A percentile compares a stretch with the other conserved stretches of the same genome.
Conservation (phyloP, 1,284 basidiomycete genomes). For the Sutorius eximius region DNA sequence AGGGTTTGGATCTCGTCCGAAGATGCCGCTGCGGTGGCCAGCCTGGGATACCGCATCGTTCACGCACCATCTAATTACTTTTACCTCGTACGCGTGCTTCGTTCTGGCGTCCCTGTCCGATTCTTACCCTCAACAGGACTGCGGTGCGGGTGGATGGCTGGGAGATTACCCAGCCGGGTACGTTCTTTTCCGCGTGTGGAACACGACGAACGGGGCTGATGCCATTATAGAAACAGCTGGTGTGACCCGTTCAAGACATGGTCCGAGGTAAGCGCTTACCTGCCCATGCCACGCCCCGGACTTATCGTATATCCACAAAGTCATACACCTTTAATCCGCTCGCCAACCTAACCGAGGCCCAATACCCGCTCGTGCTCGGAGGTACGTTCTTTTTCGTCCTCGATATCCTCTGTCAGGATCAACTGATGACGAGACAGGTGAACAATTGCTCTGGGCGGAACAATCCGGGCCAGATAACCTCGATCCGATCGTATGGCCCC, state of each 20-base stretch:
- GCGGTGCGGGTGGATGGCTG: slow-evolving; percentile 79
- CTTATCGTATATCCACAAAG: slow-evolving; percentile 21
- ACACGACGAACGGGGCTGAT: slow-evolving; percentile 6
- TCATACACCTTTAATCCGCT: slow-evolving; percentile 58
- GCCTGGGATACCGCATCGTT: slow-evolving; percentile 61
- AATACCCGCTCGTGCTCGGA: slow-evolving; percentile 47
- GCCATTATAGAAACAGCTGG: slow-evolving; percentile 44
- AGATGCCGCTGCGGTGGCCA: slow-evolving; percentile 57
- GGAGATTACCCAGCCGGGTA: slow-evolving; percentile 52
- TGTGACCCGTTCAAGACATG: slow-evolving; percentile 59
- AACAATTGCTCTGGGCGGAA: slow-evolving; percentile 58
- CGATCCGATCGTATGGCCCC: slow-evolving; percentile 58
- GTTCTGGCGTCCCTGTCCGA: slow-evolving; percentile 20
- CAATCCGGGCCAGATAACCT: slow-evolving; percentile 54
- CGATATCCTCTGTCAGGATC: too few relatives aligned
- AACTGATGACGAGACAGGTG: slow-evolving; percentile 22
- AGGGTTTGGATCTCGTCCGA: slow-evolving; percentile 74
- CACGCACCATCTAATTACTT: slow-evolving; percentile 74
- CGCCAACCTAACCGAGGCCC: slow-evolving; percentile 38
- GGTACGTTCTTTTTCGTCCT: slow-evolving; percentile 31
- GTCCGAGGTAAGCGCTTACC: slow-evolving; percentile 39
- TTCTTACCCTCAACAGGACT: slow-evolving; percentile 50
- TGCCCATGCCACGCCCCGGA: not conserved
- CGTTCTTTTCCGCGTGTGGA: slow-evolving; percentile 6
- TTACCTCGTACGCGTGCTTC: slow-evolving; percentile 58